A percentile compares a stretch with the other conserved stretches of the same genome.
Evolutionary conservation across 1,139 yeast species (phyloP).

Genomic region (Scheffersomyces quercinus): DNA sequence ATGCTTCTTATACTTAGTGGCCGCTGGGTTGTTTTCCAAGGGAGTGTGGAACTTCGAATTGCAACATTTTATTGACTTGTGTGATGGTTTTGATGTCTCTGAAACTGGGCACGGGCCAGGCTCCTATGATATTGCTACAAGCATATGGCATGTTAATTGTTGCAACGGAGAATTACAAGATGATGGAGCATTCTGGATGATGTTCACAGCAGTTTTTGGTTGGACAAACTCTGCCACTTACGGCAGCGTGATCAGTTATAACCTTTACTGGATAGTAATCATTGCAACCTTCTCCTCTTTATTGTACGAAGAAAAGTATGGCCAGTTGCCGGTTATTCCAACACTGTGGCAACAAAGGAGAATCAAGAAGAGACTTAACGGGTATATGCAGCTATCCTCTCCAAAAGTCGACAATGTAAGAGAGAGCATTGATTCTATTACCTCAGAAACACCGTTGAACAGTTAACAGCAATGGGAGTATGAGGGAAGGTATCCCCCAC

Average conservation of each 20-base stretch:
- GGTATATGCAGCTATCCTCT: conserved; percentile 9
- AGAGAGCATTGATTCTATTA: conserved; percentile 26
- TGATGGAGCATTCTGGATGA: conserved; percentile 46
- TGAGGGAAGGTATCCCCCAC: background rate
- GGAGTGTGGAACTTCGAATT: conserved; percentile 50
- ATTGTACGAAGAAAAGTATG: conserved; percentile 62
- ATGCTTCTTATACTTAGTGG: conserved; percentile 43
- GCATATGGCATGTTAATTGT: conserved; percentile 51
- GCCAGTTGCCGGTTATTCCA: conserved; percentile 62
- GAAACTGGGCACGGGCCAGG: conserved; percentile 54
- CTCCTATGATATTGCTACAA: conserved; percentile 39
- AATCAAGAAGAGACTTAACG: conserved; percentile 45
- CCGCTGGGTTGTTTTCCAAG: conserved; percentile 48
- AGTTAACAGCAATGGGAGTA: background rate
- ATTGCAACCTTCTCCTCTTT: conserved; percentile 25
- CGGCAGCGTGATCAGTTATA: conserved; percentile 82
- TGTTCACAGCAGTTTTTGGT: conserved; percentile 64
- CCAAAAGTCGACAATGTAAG: conserved; percentile 13
- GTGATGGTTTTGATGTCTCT: conserved; percentile 48
- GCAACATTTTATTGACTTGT: conserved; percentile 38
- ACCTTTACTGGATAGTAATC: conserved; percentile 71
- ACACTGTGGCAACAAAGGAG: conserved; percentile 57
- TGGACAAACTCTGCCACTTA: conserved; percentile 97
- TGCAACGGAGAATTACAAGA: conserved; percentile 43
- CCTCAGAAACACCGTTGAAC: conserved; percentile 28